Base-by-base conservation (phyloP, 371 early-diverging fungal species). In the Mycotypha africana region DNA sequence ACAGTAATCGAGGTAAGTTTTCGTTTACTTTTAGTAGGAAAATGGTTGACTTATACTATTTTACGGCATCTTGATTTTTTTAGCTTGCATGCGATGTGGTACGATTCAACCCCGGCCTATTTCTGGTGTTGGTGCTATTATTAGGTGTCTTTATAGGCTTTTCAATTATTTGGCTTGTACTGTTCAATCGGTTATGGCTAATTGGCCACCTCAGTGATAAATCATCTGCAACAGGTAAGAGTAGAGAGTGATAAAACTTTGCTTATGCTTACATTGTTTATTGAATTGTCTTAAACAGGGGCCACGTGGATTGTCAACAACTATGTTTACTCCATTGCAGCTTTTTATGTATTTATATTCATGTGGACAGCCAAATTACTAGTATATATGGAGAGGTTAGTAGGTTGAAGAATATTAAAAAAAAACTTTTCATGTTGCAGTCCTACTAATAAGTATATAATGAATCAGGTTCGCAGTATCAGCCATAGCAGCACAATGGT, bases 401-500 rank as follows among this genome's bases (percentile, higher is more conserved):
- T 14, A 10, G 23, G 12, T 2, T 38, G 20, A 38, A 15, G 30
- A n/a, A n/a, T n/a, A n/a, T n/a, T n/a, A n/a, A n/a, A n/a, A n/a
- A n/a, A n/a, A n/a, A n/a, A n/a, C n/a, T n/a, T n/a, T n/a, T n/a
- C n/a, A n/a, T n/a, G n/a, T n/a, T n/a, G n/a, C n/a, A n/a, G n/a
- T n/a, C n/a, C n/a, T n/a, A n/a, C n/a, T n/a, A n/a, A n/a, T n/a
- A n/a, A n/a, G n/a, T n/a, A n/a, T n/a, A n/a, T n/a, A n/a, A n/a
- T n/a, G n/a, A n/a, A n/a, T n/a, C 42, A 75, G 81, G 53, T 76
- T 79, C 24, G 74, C 75, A 9, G 64, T 90, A 39, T 76, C 86
- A 2, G 79, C 82, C 1, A 79, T 87, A 5, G 84, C 85, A 2
- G 83, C 87, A 3, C 76, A 86, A 56, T 90, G 90, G 90, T 90